Evolutionary conservation across 2,329 filamentous ascomycete genomes (phyloP), one percentile per base, ranked within the genome.

Genomic region (Ophiocordyceps polyrhachis-furcata): DNA sequence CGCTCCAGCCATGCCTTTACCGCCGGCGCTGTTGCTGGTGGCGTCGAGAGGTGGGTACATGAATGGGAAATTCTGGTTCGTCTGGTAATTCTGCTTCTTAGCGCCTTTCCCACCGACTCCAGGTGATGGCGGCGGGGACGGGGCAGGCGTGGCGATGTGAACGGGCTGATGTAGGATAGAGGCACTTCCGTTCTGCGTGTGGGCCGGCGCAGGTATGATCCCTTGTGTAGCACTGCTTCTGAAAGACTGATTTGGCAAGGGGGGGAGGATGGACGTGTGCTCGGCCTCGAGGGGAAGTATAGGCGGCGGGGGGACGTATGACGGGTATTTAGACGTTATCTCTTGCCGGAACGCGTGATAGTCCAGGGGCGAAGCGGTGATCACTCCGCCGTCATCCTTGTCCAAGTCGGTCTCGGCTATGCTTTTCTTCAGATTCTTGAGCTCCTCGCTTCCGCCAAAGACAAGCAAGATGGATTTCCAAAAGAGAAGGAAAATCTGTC

Each of bases 71-170:
- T 95, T 91, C 55, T 98, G 91, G 56, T 98, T 98, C 0, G 91
- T 98, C 60, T 98, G 91, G 55, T 98, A 98, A 53, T 96, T 98
- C 56, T 98, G 91, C 58, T 98, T 98, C 69, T 98, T 98, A 1
- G 83, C 88, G 44, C 83, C 85, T 60, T 96, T 98, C 0, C 87
- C 87, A 23, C 87, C 88, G 31, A 81, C 81, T 11, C 69, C 73
- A 0, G 91, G 91, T 1, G 89, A 95, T 1, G 91, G 91, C 0
- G 91, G 91, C 21, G 91, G 91, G 0, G 91, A 98, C 1, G 91
- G 91, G 0, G 88, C 89, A 0, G 91, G 91, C 1, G 91, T 98
- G n/a, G 91, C 91, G 53, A 98, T 98, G 60, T 98, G 91, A 6
- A 98, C 89, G 6, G 91, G 86, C 56, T 96, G 89, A 58, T 96